Evolutionary conservation across 495 filamentous ascomycete species (phyloP).

Genomic region (Chaetomium cochliodes): DNA sequence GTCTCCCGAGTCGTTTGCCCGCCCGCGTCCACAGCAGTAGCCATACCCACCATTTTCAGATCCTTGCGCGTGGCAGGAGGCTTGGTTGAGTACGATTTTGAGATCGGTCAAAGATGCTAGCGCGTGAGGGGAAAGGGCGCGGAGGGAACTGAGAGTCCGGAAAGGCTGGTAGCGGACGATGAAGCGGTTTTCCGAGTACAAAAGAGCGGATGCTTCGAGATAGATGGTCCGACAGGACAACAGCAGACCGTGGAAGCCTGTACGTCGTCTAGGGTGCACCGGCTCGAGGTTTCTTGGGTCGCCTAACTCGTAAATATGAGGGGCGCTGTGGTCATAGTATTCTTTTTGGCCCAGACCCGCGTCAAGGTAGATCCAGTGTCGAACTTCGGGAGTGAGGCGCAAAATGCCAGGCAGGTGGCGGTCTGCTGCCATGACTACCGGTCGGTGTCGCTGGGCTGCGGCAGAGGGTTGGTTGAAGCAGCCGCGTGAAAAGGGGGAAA

Average conservation of each 20-base stretch:
- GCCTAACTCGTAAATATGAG: neutral
- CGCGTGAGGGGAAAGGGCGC: slow-evolving; percentile 5
- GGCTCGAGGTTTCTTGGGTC: neutral
- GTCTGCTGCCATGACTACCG: no score
- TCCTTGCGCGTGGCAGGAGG: slow-evolving; percentile 5
- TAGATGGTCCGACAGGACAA: slow-evolving; percentile 18
- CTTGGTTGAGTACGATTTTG: slow-evolving; percentile 16
- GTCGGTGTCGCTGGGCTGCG: no score
- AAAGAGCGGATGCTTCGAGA: slow-evolving; percentile 2
- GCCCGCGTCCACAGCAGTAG: neutral
- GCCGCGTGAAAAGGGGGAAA: no score
- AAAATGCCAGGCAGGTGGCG: slow-evolving; percentile 2
- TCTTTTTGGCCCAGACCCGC: neutral
- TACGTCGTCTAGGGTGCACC: neutral
- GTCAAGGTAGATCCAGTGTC: slow-evolving; percentile 3
- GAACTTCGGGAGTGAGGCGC: slow-evolving; percentile 1
- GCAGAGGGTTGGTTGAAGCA: no score
- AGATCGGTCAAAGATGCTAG: slow-evolving; percentile 9
- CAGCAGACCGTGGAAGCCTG: slow-evolving; percentile 9
- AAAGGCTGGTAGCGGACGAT: slow-evolving; percentile 8
- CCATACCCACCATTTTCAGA: neutral
- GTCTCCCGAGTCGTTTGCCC: neutral
- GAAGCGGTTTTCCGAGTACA: slow-evolving; percentile 15
- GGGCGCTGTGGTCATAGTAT: neutral
- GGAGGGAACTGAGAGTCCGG: neutral